phyloP scores from a whole-genome alignment of 768 basidiomycete species.

The Suillus ampliporus region DNA sequence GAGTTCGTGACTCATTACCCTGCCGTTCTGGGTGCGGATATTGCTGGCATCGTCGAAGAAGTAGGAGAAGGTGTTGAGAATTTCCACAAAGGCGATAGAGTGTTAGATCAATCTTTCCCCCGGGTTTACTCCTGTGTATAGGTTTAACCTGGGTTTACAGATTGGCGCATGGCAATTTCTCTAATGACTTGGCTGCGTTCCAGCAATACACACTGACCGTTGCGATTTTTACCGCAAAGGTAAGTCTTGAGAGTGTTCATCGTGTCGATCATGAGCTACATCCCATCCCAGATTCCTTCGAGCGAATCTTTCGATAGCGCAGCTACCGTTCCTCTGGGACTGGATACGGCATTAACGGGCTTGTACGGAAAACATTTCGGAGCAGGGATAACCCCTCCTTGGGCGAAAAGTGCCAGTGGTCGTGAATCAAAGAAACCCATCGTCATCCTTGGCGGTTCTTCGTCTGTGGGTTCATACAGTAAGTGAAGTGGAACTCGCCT shows the following conservation, averaged over 20 bases:
- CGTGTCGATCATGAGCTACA: not conserved
- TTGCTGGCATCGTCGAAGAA: conserved; percentile 46
- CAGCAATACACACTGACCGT: conserved; percentile 47
- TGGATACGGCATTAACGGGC: conserved; percentile 52
- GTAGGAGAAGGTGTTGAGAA: conserved; percentile 44
- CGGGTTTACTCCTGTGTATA: conserved; percentile 16
- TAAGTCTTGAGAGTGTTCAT: conserved; percentile 15
- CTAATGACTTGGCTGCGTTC: conserved; percentile 37
- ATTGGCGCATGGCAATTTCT: conserved; percentile 35
- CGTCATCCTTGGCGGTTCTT: conserved; percentile 54
- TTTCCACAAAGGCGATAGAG: conserved; percentile 45
- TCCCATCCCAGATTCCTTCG: conserved; percentile 44
- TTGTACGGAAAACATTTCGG: conserved; percentile 49
- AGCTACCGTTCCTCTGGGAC: conserved; percentile 50
- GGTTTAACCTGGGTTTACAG: conserved; percentile 28
- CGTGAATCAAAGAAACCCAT: conserved; percentile 50
- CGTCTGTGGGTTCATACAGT: conserved; percentile 54
- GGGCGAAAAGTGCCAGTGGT: conserved; percentile 35
- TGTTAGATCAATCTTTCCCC: conserved; percentile 32
- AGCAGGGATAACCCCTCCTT: conserved; percentile 44
- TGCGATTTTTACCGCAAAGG: conserved; percentile 45
- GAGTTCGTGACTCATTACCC: conserved; percentile 41
- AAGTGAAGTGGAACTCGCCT: conserved; percentile 17
- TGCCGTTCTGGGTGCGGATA: conserved; percentile 41
- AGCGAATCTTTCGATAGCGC: conserved; percentile 51